Percentiles rank a stretch among this genome's conserved stretches.
Evolutionary conservation across 2,329 filamentous ascomycete species (phyloP).

Genomic region (Apiospora malaysiana): DNA sequence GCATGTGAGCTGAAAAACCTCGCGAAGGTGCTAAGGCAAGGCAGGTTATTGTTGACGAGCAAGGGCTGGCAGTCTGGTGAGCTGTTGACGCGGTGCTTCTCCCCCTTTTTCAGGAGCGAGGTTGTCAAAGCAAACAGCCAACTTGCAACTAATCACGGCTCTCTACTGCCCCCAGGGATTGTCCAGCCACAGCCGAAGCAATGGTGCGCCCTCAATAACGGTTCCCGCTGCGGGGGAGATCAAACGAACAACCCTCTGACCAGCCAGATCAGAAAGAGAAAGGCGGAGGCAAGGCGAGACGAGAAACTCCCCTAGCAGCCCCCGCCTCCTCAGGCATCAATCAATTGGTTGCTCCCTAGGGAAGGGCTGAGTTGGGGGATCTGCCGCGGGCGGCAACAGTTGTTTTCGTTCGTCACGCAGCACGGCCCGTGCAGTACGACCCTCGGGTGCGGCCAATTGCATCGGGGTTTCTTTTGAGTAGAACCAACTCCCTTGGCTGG

Average conservation of each 20-base stretch:
- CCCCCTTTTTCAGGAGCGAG: neutral
- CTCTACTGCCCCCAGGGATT: neutral
- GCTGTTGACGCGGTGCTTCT: neutral
- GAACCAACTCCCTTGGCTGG: neutral
- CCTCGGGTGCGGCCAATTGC: neutral
- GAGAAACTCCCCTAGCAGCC: no score
- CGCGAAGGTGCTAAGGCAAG: neutral
- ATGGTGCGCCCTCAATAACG: neutral
- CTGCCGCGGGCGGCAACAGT: neutral
- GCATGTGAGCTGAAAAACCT: neutral
- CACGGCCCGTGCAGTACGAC: constrained; percentile 6
- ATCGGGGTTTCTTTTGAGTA: constrained; percentile 7
- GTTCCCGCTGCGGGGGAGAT: neutral
- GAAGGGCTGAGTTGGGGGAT: neutral
- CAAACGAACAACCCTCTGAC: neutral
- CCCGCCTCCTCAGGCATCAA: neutral
- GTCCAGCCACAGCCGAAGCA: neutral
- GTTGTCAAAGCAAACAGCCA: neutral
- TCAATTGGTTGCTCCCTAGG: neutral
- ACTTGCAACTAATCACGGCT: neutral
- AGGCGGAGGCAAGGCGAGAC: neutral
- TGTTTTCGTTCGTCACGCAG: constrained; percentile 4
- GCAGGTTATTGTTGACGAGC: neutral
- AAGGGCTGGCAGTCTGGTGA: neutral
- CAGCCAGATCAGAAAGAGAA: neutral